These are phyloP conservation scores for Xylariaceae sp. DNA, from an alignment of 2,329 filamentous ascomycete species.

Conservation along the genomic window DNA sequence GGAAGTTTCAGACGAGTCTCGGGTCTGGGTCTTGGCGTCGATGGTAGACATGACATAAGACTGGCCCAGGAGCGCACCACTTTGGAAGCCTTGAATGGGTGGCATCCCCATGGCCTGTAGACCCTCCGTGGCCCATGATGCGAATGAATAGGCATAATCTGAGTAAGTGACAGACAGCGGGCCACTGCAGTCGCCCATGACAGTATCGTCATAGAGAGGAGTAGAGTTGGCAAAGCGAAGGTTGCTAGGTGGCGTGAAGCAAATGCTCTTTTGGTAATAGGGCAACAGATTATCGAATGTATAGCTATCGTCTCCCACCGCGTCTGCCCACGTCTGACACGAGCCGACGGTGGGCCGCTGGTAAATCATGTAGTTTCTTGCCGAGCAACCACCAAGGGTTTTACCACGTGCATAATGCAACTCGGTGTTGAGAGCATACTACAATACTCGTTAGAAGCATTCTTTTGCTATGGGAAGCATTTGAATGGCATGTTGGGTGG, in stretches of 20 bases:
- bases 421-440: background rate
- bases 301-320: constrained; percentile 7
- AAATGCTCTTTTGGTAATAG: background rate
- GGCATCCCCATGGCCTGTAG: background rate
- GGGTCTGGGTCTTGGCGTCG: background rate
- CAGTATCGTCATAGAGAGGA: background rate
- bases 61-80: background rate
- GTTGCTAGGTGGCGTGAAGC: constrained; percentile 1
- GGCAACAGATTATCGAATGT: constrained; percentile 7
- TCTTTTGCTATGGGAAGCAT: background rate
- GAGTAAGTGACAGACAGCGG: constrained; percentile 1
- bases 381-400: constrained; percentile 2
- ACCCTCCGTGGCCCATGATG: background rate
- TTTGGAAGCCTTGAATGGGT: background rate
- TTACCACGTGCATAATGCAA: constrained; percentile 11
- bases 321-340: constrained; percentile 4
- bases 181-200: background rate
- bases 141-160: background rate
- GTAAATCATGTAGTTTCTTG: constrained; percentile 12
- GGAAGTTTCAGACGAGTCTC: constrained; percentile 2
- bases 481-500: too few species aligned
- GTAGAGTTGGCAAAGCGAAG: constrained; percentile 6
- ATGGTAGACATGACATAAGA: constrained; percentile 1
- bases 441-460: background rate
- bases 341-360: constrained; percentile 1